A percentile compares a stretch with the other conserved stretches of the same genome.
phyloP scores from a whole-genome alignment of 2,329 filamentous ascomycete species.

The Dryadomyces sulphureus region DNA sequence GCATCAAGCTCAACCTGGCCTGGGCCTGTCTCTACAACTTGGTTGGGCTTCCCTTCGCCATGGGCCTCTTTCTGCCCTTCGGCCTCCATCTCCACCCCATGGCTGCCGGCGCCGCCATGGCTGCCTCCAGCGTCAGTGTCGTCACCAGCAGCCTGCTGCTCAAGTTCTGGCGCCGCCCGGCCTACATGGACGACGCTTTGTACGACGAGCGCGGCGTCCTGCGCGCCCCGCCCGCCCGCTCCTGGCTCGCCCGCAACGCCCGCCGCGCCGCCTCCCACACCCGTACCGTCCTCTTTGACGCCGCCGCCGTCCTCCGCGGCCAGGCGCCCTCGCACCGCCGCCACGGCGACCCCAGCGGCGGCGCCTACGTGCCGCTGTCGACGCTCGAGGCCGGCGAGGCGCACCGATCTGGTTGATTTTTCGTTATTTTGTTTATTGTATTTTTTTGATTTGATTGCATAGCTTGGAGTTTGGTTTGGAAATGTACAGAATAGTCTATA shows the following conservation, averaged over 20 bases:
- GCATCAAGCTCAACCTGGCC: slow-evolving; percentile 84
- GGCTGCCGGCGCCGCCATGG: slow-evolving; percentile 92
- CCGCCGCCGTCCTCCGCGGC: slow-evolving; percentile 20
- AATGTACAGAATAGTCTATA: too few species aligned
- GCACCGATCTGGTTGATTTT: too few species aligned
- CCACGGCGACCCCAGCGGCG: slow-evolving; percentile 25
- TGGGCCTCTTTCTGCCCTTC: slow-evolving; percentile 88
- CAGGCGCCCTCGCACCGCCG: too few species aligned
- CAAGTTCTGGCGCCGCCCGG: slow-evolving; percentile 72
- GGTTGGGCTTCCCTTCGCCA: slow-evolving; percentile 84
- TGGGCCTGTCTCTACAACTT: slow-evolving; percentile 94
- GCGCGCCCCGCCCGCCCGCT: slow-evolving; percentile 22
- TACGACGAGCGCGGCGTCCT: slow-evolving; percentile 40
- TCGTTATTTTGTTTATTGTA: not conserved
- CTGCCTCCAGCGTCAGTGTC: slow-evolving; percentile 76
- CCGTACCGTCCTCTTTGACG: slow-evolving; percentile 18
- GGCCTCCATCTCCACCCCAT: slow-evolving; percentile 82
- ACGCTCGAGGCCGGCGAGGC: slow-evolving; percentile 29
- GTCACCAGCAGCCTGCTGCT: slow-evolving; percentile 71
- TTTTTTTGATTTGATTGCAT: not conserved
- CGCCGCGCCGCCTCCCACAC: slow-evolving; percentile 26
- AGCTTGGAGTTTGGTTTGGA: too few species aligned
- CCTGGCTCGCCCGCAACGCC: slow-evolving; percentile 18
- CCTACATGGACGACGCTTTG: slow-evolving; percentile 67
- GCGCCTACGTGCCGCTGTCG: slow-evolving; percentile 45